phyloP scores from a whole-genome alignment of 2,329 filamentous ascomycete species.

The Westerdykella ornata region DNA sequence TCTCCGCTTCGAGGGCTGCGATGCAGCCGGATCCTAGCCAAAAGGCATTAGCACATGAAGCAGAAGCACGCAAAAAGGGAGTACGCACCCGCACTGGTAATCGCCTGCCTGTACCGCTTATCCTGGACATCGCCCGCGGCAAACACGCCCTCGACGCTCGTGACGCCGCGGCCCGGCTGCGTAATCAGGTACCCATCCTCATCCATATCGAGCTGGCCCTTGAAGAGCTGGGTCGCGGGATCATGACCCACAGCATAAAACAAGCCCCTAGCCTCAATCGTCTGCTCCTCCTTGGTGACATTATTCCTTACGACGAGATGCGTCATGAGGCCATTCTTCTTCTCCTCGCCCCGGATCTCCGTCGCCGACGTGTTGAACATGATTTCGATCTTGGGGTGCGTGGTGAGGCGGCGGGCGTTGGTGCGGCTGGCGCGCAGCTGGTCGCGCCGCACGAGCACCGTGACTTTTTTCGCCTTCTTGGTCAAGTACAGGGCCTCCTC shows the following conservation, averaged over 20 bases:
- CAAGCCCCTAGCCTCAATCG: constrained; percentile 81
- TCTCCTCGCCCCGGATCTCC: constrained; percentile 78
- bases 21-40: constrained; percentile 77
- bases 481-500: constrained; percentile 97
- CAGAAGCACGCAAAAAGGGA: constrained; percentile 6
- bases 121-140: constrained; percentile 97
- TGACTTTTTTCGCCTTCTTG: constrained; percentile 94
- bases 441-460: constrained; percentile 83
- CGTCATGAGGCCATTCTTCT: constrained; percentile 72
- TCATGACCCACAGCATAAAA: constrained; percentile 98
- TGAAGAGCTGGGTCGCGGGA: constrained; percentile 83
- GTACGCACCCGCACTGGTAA: constrained; percentile 84
- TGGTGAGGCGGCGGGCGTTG: constrained; percentile 79
- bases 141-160: constrained; percentile 86
- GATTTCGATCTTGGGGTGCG: constrained; percentile 85
- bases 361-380: constrained; percentile 74
- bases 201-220: constrained; percentile 83
- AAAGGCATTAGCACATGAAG: constrained; percentile 11
- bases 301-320: constrained; percentile 78
- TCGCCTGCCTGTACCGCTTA: constrained; percentile 95
- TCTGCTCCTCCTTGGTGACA: constrained; percentile 67
- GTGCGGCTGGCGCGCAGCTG: constrained; percentile 80
- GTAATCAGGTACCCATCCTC: constrained; percentile 87
- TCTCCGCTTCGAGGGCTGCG: constrained; percentile 92
- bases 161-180: constrained; percentile 78